Base-by-base conservation (phyloP, 139 green algal genomes). In the Tetradesmus obliquus region DNA sequence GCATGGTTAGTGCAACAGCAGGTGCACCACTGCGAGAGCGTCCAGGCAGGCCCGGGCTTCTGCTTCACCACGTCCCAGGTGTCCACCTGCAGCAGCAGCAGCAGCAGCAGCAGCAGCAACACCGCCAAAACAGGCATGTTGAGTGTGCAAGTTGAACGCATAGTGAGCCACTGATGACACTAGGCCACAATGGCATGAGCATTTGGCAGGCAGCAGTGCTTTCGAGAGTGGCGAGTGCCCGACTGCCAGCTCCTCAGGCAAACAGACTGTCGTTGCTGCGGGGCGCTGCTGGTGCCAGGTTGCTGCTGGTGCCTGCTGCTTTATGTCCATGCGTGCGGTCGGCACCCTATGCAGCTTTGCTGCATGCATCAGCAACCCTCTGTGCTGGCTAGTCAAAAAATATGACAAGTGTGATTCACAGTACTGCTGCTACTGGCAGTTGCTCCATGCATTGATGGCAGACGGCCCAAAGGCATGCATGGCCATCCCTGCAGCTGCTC, bases 31-130 rank as follows among this genome's bases (percentile, higher is more conserved):
- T 88, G 83, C 58, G 83, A 24, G 10, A 88, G 20, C 19, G 19
- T 88, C 83, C 83, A 88, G 3, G 57, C 83, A 20, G 83, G 83
- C 5, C 83, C 55, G 57, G 24, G n/a, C 20, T 53, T 5, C 58
- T 88, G 83, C 55, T 54, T 76, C 10, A 71, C 5, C 58, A 88
- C 83, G 10, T 88, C 83, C 83, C 54, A 71, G 13, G 82, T 87
- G 54, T 66, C 51, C 51, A 87, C 82, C 82, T 87, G 32, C 57
- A 66, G 57, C 57, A 66, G 57, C 8, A 66, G 8, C 5, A 7
- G 72, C 72, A 32, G 72, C 57, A 45, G 32, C 57, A 66, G 57
- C 57, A 66, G 57, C 8, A 66, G 8, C 7, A 9, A 12, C 72
- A 32, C 9, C 57, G 32, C 32, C 32, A 45, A 45, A 45, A 9